Evolutionary conservation across 768 basidiomycete genomes (phyloP), one percentile per base, ranked within the genome.

Genomic region (Boletus vermiculosoides): DNA sequence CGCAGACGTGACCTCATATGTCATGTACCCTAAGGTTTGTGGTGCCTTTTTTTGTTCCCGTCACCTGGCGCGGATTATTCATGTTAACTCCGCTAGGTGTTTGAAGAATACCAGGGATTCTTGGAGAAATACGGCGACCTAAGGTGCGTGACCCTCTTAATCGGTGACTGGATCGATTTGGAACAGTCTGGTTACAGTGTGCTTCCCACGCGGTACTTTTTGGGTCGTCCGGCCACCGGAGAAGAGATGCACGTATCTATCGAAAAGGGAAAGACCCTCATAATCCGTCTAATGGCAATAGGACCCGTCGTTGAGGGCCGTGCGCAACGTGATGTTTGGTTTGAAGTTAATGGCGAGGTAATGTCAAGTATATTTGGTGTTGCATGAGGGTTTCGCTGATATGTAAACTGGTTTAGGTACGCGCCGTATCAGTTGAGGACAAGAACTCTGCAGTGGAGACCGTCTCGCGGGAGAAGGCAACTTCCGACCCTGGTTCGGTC

Each of bases 171-270:
- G 37, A 30, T 46, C 18, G 31, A 65, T 53, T 49, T 61, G 15
- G 39, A 70, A 34, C 22, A 54, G 56, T 65, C 56, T 54, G 53
- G 50, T 40, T 48, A n/a, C 66, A 96, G 93, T 67, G 90, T 97
- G 60, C 75, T 98, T 66, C 95, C 97, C 60, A 98, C 97, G 20
- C 91, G 97, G 58, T 95, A 91, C 81, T 99, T 99, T 88, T 78
- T 99, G 63, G 90, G 88, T 50, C 92, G 93, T 55, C 95, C 97
- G 47, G 84, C 85, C 59, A 79, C 90, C 60, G 93, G 92, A 65
- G 95, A 98, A 75, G 97, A 99, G 77, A 90, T 98, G 89, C 87
- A 93, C 73, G 92, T 98, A 70, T 86, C 89, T 51, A 97, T 98
- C 68, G 94, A 95, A 76, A 85, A 91, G 73, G 97, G 97, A 40